Evolutionary conservation across 345 rosid genomes (phyloP), one percentile per base, ranked within the genome.

Genomic region (Xanthoceras sorbifolium): DNA sequence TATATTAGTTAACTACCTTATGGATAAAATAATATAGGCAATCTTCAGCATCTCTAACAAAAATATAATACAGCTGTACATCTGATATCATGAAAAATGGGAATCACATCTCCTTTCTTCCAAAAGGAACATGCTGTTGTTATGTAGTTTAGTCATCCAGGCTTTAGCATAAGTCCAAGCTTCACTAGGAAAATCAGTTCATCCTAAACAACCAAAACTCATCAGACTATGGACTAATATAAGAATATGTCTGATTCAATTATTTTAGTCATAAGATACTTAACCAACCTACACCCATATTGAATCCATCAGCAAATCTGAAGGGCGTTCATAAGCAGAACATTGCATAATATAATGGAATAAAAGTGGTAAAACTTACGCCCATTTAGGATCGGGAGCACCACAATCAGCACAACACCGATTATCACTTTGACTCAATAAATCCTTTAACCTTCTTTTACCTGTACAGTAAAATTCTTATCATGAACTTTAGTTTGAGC

Each of bases 361-460:
- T n/a, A 28, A 23, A 61, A 32, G 75, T 36, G 25, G 36, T 34
- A 28, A 55, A 64, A 87, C 99, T 89, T 87, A 96, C 99, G 99
- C 99, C 99, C 99, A 96, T 76, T 96, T 96, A 71, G 99, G 99
- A 92, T 92, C 98, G 4, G 94, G 90, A 76, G 98, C 97, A 68
- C 90, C 85, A 70, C 99, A 96, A 85, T 96, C 99, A 79, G 99
- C 99, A 82, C 99, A 96, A 73, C 23, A 9, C 70, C 90, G 95
- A 87, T 96, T 96, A 84, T 92, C 99, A 68, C 82, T 79, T 82
- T 89, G 94, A 78, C 71, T 85, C 86, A 90, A 83, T 68, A 96
- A 82, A 78, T 86, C 91, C 80, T 82, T 96, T 82, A 96, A 78
- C 84, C 91, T 92, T 79, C 88, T 84, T 77, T 89, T 96, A 78